Base-by-base conservation (phyloP, 2,329 filamentous ascomycete species). In the Ceratocystis cubensis region DNA sequence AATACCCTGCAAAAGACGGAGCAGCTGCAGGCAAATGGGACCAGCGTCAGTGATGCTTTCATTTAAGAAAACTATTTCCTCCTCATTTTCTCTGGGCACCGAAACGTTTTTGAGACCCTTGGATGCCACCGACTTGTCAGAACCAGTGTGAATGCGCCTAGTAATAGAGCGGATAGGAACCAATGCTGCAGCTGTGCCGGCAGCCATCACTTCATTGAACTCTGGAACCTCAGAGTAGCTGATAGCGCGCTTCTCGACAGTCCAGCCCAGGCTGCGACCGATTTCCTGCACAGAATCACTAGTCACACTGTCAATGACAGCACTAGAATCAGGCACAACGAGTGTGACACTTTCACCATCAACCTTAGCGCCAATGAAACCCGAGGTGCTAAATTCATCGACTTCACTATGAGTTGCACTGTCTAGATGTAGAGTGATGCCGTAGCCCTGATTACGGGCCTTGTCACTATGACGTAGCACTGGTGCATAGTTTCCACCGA, bases 401-500 rank as follows among this genome's bases (percentile, higher is more conserved):
- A 99, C 84, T 75, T 95, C 91, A 68, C 84, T 87, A 71, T 92
- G 84, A 8, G 84, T 89, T 73, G 86, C 86, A 75, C 89, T 94
- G 77, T 97, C 94, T 65, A 97, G 79, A 75, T 97, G 93, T 72
- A 97, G 80, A 1, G 93, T 97, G 73, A 97, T 97, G n/a, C 90
- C 92, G 73, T 84, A 97, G 41, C 93, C 93, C 68, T 90, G 83
- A 20, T 80, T 78, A 67, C 87, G 80, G 0, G 94, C 93, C 73
- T 83, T 87, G 72, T 96, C 91, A 73, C 89, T 95, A 82, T 90
- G 91, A 66, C 88, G 82, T 72, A 97, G 77, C 4, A 97, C 93
- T 2, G 93, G 93, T 8, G 92, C 93, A 74, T 97, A 97, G 78
- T 97, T 97, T 15, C 93, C 94, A 30, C 94, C 93, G 2, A 97